Evolutionary conservation across 2,329 filamentous ascomycete species (phyloP).

Genomic region (Nigrograna mackinnonii): DNA sequence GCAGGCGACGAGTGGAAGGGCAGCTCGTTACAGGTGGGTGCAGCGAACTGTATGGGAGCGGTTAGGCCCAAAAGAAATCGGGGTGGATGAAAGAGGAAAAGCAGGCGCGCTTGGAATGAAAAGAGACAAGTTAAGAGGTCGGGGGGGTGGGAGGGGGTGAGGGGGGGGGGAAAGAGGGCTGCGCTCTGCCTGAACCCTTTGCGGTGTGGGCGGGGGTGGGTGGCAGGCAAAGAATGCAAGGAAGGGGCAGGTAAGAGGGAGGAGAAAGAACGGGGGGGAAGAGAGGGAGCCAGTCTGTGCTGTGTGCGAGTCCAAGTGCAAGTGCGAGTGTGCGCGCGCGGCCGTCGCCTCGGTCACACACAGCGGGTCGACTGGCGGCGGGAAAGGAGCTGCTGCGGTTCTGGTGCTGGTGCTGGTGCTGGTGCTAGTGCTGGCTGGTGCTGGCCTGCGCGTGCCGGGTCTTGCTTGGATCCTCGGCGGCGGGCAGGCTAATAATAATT

Average conservation of each 20-base stretch:
- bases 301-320: no score
- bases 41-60: constrained; percentile 23
- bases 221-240: constrained; percentile 39
- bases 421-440: neutral
- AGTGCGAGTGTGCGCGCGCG: no score
- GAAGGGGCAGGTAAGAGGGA: neutral
- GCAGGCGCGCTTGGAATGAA: constrained; percentile 40
- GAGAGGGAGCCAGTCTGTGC: no score
- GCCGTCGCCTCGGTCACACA: no score
- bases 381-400: no score
- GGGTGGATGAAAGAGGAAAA: constrained; percentile 40
- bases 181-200: constrained; percentile 33
- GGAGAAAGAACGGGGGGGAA: neutral
- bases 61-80: constrained; percentile 37
- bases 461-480: no score
- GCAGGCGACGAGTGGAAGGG: constrained; percentile 18
- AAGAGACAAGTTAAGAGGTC: constrained; percentile 34
- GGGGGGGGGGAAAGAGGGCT: constrained; percentile 25
- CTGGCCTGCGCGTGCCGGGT: no score
- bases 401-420: neutral
- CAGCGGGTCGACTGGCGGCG: no score
- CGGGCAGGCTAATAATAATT: no score
- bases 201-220: constrained; percentile 32
- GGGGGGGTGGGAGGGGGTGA: constrained; percentile 24
- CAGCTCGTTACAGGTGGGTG: constrained; percentile 33